Percentiles rank a stretch among this genome's conserved stretches.
phyloP scores from a whole-genome alignment of 2,329 filamentous ascomycete genomes.

The Cylindrodendrum hubeiense region DNA sequence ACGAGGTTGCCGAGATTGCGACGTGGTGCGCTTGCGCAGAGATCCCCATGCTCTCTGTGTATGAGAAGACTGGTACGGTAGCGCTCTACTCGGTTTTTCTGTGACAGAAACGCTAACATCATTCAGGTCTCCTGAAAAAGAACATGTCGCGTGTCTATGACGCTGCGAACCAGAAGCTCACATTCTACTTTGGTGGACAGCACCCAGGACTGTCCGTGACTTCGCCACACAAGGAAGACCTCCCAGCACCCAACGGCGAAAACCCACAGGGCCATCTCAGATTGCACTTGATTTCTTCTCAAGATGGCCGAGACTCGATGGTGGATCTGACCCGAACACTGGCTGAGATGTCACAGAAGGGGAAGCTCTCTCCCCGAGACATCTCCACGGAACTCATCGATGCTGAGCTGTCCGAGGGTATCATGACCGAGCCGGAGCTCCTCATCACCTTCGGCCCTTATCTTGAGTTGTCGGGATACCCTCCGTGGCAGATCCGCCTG shows the following conservation, averaged over 20 bases:
- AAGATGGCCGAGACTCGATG: conserved; percentile 92
- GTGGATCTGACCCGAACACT: conserved; percentile 96
- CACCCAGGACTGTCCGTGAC: conserved; percentile 76
- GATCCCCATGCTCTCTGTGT: conserved; percentile 88
- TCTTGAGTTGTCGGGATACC: conserved; percentile 89
- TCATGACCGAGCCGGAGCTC: conserved; percentile 91
- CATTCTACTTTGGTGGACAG: conserved; percentile 85
- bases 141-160: conserved; percentile 89
- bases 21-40: conserved; percentile 94
- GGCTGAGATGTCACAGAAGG: conserved; percentile 92
- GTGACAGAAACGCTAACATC: conserved; percentile 23
- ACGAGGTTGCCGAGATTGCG: conserved; percentile 90
- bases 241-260: conserved; percentile 45
- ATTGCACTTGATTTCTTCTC: conserved; percentile 84
- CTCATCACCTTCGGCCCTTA: conserved; percentile 88
- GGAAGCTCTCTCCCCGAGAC: conserved; percentile 84
- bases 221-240: conserved; percentile 57
- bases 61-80: conserved; percentile 85
- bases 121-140: conserved; percentile 84
- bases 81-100: background rate
- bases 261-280: conserved; percentile 58
- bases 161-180: conserved; percentile 82
- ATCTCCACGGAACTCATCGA: conserved; percentile 90
- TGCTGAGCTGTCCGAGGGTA: conserved; percentile 82
- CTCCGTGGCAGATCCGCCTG: conserved; percentile 94